These are phyloP conservation scores for Arxiozyma slooffiae DNA, from an alignment of 1,139 yeast genomes.

Conservation along the genomic window DNA sequence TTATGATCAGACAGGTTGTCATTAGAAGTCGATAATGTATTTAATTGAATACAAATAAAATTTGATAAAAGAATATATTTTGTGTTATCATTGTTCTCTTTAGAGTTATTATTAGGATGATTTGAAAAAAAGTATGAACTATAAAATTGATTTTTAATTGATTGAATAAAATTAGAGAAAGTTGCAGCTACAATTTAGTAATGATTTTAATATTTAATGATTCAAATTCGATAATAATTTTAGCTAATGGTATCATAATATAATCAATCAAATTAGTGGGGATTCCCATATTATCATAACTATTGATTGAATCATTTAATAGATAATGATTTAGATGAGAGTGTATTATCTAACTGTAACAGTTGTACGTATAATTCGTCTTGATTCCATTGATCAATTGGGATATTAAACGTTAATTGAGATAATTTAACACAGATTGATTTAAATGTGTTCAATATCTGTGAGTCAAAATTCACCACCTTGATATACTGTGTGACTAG, in stretches of 20 bases:
- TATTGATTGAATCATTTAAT: too few species aligned
- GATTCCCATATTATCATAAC: not conserved
- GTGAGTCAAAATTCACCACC: not conserved
- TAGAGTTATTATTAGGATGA: not conserved
- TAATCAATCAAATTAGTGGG: not conserved
- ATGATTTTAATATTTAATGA: not conserved
- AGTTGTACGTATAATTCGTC: not conserved
- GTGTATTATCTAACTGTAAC: not conserved
- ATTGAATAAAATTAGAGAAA: conserved; percentile 7
- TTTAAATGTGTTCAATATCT: not conserved
- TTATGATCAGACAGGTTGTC: conserved; percentile 29
- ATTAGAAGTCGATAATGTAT: conserved; percentile 27
- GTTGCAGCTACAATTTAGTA: not conserved
- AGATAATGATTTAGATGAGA: not conserved
- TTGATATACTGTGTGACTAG: too few species aligned
- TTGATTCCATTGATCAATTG: not conserved
- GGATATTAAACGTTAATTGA: not conserved
- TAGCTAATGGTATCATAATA: not conserved
- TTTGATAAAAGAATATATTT: conserved; percentile 30
- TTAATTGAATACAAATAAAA: conserved; percentile 38
- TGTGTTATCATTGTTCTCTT: conserved; percentile 16
- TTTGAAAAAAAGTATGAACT: conserved; percentile 28
- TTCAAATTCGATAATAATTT: not conserved
- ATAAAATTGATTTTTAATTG: conserved; percentile 23
- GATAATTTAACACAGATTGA: not conserved